These are phyloP conservation scores for Naganishia albida DNA, from an alignment of 1,284 basidiomycete species.

Conservation along the genomic window DNA sequence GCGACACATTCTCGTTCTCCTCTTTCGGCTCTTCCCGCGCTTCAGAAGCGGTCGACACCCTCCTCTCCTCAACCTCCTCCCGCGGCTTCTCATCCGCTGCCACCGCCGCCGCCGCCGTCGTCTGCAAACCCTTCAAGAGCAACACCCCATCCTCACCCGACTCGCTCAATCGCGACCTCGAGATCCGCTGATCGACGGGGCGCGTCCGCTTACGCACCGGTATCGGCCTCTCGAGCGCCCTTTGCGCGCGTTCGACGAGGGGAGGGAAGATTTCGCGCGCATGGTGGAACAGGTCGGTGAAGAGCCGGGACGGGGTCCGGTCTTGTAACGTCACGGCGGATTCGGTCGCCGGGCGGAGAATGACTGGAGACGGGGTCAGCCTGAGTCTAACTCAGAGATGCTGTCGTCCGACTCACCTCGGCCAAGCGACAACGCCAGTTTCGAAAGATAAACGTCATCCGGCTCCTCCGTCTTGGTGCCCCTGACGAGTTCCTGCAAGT, in stretches of 20 bases:
- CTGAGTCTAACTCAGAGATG: neutral
- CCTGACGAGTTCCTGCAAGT: constrained; percentile 73
- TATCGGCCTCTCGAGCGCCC: constrained; percentile 76
- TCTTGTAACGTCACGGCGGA: constrained; percentile 80
- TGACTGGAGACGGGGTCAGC: constrained; percentile 56
- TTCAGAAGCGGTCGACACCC: neutral
- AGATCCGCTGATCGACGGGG: constrained; percentile 80
- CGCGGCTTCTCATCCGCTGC: neutral
- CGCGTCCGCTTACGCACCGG: constrained; percentile 83
- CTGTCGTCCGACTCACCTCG: constrained; percentile 63
- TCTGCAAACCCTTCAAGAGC: constrained; percentile 15
- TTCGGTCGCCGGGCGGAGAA: constrained; percentile 80
- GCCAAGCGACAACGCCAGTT: constrained; percentile 82
- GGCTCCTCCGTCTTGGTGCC: constrained; percentile 67
- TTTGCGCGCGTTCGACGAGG: constrained; percentile 77
- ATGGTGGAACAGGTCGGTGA: constrained; percentile 79
- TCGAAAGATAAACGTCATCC: constrained; percentile 75
- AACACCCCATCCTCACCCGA: constrained; percentile 30
- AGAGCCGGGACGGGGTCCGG: constrained; percentile 75
- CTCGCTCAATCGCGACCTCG: constrained; percentile 34
- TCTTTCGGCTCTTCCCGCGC: neutral
- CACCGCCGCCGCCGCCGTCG: neutral
- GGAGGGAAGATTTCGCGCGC: constrained; percentile 76
- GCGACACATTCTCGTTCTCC: constrained; percentile 8
- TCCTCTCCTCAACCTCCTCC: neutral